Base-by-base conservation (phyloP, 805 yeast species). In the Candida pseudoglaebosa region DNA sequence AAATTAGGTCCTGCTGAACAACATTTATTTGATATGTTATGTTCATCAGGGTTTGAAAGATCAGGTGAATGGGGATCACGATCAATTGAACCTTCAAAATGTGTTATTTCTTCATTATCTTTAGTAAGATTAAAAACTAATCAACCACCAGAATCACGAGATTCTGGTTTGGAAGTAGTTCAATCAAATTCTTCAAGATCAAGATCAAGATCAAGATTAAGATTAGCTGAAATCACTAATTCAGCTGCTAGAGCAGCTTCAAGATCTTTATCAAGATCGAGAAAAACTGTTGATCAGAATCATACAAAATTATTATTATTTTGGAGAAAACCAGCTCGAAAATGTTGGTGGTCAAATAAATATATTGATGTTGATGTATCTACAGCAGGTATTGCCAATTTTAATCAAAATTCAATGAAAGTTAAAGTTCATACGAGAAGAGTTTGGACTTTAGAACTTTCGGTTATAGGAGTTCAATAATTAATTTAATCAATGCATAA, bases 261-360 rank as follows among this genome's bases (percentile, higher is more conserved):
- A 4, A 62, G 81, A 38, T 80, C 87, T 1, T 67, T 78, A 24
- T 77, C 83, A 4, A 66, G 77, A 43, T 70, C 78, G 9, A 61
- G 54, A 54, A 53, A 45, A 48, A 63, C 62, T 43, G 34, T 40
- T 7, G 78, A 70, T 55, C 61, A 49, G 17, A 66, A 58, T 48
- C 68, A 65, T 33, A 63, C 68, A 4, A 93, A 93, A 59, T 71
- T 93, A 37, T 69, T 93, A 26, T 65, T 93, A 37, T 93, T 93
- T 56, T 93, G 99, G 98, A 76, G 95, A 46, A 93, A 93, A 57
- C 99, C 99, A 1, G 99, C 99, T 2, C 76, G 98, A 55, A 93
- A 93, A 57, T 93, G 99, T 65, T 93, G 99, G 99, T 93, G 99
- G 99, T 74, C 86, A 5, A 78, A 80, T 56, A 77, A 78, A 32